Evolutionary conservation across 2,329 filamentous ascomycete species (phyloP), one percentile per base, ranked within the genome.

Genomic region (Fusarium metavorans): DNA sequence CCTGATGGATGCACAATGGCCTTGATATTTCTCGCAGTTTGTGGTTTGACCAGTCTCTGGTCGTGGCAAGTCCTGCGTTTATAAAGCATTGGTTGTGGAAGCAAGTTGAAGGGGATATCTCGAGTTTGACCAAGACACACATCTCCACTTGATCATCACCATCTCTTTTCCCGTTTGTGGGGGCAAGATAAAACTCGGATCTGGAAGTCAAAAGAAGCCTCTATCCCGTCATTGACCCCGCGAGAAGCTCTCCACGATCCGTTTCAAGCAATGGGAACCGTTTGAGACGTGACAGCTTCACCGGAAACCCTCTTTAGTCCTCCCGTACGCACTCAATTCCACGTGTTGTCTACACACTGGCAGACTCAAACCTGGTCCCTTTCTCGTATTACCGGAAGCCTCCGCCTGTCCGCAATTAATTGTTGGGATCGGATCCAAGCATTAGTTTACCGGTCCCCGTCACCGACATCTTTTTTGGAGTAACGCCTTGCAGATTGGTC

Each of bases 401-500:
- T 69, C 72, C 58, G 58, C 69, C 69, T 58, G 66, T 67, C 73
- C 67, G 68, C 68, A 73, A 34, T 45, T 50, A 69, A 74, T 74
- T 75, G 72, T 75, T 74, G 72, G 68, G 72, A 70, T 61, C 27
- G n/a, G 25, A 61, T 23, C 11, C 39, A 59, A 59, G 37, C 32
- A 57, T 34, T 35, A 35, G 68, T 67, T 27, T 75, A 43, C 72
- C 72, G 68, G 68, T 69, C 72, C 48, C 72, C 72, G 72, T 74
- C 72, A 74, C 72, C 72, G 72, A 75, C 72, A 74, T 72, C 68
- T 68, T 68, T 68, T 71, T 69, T 68, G 62, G 66, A 71, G 64
- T 62, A 71, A 74, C 73, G 67, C 67, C 68, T 63, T 68, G 63
- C 64, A 65, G 64, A 66, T 48, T 73, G 77, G 77, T 79, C 77